Evolutionary conservation across 805 yeast species (phyloP).

Genomic region (Zygotorulaspora chibaensis): DNA sequence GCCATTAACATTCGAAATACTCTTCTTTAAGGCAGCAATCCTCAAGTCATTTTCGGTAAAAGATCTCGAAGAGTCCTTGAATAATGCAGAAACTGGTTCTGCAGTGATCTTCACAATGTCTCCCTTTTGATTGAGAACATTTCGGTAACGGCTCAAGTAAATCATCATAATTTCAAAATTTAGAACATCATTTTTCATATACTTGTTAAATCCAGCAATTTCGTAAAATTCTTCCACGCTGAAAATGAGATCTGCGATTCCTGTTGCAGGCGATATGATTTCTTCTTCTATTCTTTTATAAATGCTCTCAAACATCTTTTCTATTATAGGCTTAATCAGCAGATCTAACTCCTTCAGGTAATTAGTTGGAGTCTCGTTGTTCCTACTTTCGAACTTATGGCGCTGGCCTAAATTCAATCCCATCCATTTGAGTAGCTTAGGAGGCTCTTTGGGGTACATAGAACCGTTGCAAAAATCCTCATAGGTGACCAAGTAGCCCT

Average conservation of each 20-base stretch:
- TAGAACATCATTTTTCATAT: conserved; percentile 10
- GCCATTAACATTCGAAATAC: conserved; percentile 16
- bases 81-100: conserved; percentile 17
- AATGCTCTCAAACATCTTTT: conserved; percentile 11
- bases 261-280: conserved; percentile 18
- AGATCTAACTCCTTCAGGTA: conserved; percentile 22
- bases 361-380: conserved; percentile 6
- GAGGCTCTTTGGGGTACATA: conserved; percentile 3
- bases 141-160: conserved; percentile 18
- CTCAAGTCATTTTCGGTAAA: conserved; percentile 36
- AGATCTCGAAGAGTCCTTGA: conserved; percentile 11
- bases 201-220: conserved; percentile 9
- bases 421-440: conserved; percentile 17
- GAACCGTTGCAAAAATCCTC: conserved; percentile 22
- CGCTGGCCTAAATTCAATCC: conserved; percentile 3
- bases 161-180: conserved; percentile 17
- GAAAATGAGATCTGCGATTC: conserved; percentile 25
- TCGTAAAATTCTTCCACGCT: conserved; percentile 17
- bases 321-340: conserved; percentile 15
- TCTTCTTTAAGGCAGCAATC: conserved; percentile 34
- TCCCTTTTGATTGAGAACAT: conserved; percentile 13
- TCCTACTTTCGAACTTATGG: conserved; percentile 14
- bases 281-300: conserved; percentile 10
- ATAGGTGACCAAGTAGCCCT: conserved; percentile 29
- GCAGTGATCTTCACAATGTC: conserved; percentile 22